Base-by-base conservation (phyloP, 257 asterid genomes). In the Solanum arcanum region DNA sequence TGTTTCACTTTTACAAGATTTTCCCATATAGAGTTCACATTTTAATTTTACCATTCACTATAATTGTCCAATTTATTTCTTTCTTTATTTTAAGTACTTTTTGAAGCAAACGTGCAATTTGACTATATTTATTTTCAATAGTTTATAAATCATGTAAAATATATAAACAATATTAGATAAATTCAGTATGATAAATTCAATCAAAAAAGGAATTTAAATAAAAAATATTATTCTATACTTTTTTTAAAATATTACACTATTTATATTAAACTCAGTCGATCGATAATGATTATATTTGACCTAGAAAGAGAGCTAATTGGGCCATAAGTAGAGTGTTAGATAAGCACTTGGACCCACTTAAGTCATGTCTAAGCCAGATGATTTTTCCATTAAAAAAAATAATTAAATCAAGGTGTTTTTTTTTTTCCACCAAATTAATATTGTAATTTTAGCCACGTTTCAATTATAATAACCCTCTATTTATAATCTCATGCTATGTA, bases 161-260 rank as follows among this genome's bases (percentile, higher is more conserved):
- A n/a, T 5, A 0, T 12, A 25, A 64, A 12, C 0, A 4, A 5
- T 23, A 64, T 2, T 25, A 12, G 4, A 25, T 10, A 25, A n/a
- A 0, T 52, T 52, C 1, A 16, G 0, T 16, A 49, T 15, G 7
- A 49, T 35, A 35, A 35, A 35, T 35, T 35, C 39, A 7, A 35
- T 5, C 39, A 35, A 5, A 37, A 35, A 6, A 37, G 1, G 1
- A 37, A 37, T 5, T 37, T 5, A 37, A 37, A 1, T 37, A 37
- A 37, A 37, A 35, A 5, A 5, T 0, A 37, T 37, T 37, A 37
- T 37, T 5, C 39, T 5, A 37, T 0, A 0, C 2, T 5, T 6
- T 0, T 20, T 62, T 62, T 2, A 2, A 12, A 0, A 66, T 66
- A 25, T 0, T 18, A 1, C 15, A 1, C 10, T 14, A 1, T 0